Evolutionary conservation across 805 yeast genomes (phyloP).

Genomic region (Lachancea waltii): DNA sequence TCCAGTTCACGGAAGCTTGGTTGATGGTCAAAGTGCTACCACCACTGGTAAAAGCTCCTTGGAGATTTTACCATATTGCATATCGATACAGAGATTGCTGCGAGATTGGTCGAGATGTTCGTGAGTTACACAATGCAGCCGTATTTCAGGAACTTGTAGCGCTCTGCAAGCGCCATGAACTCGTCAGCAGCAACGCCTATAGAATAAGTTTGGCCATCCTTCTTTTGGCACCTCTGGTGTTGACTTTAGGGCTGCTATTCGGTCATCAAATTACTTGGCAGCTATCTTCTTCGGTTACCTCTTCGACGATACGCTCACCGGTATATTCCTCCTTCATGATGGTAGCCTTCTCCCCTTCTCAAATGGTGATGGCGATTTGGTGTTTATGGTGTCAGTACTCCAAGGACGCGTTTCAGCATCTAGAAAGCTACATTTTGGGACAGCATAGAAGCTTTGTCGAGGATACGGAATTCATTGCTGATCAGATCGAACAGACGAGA

Average conservation of each 20-base stretch:
- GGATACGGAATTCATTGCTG: constrained; percentile 6
- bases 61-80: constrained; percentile 4
- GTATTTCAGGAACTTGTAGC: background rate
- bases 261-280: constrained; percentile 1
- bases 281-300: background rate
- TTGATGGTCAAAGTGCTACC: background rate
- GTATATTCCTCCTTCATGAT: constrained; percentile 4
- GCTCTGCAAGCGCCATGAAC: constrained; percentile 5
- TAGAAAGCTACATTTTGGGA: constrained; percentile 1
- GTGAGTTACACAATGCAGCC: background rate
- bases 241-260: background rate
- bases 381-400: constrained; percentile 5
- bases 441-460: constrained; percentile 2
- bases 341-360: constrained; percentile 5
- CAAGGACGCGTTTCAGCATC: constrained; percentile 5
- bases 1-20: constrained; percentile 6
- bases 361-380: constrained; percentile 6
- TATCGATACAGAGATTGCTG: constrained; percentile 1
- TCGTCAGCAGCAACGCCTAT: background rate
- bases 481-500: constrained; percentile 1
- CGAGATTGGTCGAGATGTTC: background rate
- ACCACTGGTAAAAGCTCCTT: constrained; percentile 3
- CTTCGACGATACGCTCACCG: background rate
- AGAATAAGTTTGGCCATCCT: constrained; percentile 1
- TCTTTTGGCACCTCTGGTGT: background rate